A percentile compares a stretch with the other conserved stretches of the same genome.
phyloP scores from a whole-genome alignment of 1,139 yeast genomes.

The Pneumocystis murina region DNA sequence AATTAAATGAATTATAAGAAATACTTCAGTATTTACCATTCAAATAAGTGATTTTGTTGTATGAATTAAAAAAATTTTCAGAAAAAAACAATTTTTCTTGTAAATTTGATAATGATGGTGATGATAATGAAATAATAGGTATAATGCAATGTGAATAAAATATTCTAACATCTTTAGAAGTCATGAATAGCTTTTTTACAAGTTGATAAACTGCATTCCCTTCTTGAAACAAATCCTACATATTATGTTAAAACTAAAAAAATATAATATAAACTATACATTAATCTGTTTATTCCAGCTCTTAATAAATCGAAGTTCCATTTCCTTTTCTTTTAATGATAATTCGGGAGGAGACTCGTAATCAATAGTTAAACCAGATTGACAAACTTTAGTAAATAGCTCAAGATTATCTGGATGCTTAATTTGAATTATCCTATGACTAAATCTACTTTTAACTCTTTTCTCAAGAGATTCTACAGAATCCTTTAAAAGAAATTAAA shows the following conservation, averaged over 20 bases:
- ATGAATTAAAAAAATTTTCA: background rate
- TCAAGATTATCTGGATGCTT: constrained; percentile 33
- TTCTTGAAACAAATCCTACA: background rate
- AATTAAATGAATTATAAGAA: background rate
- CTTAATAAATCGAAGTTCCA: constrained; percentile 22
- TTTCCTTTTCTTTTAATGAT: background rate
- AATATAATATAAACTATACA: constrained; percentile 4
- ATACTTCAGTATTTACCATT: background rate
- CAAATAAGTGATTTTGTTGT: constrained; percentile 3
- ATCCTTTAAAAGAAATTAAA: constrained; percentile 6
- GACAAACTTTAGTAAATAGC: constrained; percentile 23
- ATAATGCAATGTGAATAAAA: constrained; percentile 4
- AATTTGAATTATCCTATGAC: constrained; percentile 57
- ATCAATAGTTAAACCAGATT: constrained; percentile 20
- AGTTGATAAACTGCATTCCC: background rate
- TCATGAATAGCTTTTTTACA: constrained; percentile 11
- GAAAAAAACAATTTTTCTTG: background rate
- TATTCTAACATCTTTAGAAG: constrained; percentile 8
- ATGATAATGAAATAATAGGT: constrained; percentile 1
- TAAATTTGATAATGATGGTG: background rate
- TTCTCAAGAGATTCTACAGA: constrained; percentile 76
- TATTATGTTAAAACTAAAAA: background rate
- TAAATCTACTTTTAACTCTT: constrained; percentile 77
- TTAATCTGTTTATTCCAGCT: constrained; percentile 42
- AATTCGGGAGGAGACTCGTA: constrained; percentile 16